Conservation (phyloP, 2,329 filamentous ascomycete genomes). For the Colletotrichum sansevieriae region DNA sequence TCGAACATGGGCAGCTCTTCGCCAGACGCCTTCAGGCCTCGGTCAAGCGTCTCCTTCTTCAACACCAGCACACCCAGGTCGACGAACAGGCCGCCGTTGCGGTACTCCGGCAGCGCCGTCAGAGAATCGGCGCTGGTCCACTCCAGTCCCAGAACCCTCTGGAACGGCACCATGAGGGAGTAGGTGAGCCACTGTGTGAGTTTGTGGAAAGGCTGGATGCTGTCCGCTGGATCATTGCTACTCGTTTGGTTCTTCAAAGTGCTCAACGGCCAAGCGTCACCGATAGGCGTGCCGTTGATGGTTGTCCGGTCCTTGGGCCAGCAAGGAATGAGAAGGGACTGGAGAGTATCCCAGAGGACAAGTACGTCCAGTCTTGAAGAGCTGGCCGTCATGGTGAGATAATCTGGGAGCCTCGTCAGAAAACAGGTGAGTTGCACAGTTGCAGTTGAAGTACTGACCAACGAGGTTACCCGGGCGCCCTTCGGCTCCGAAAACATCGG, state of each 20-base stretch:
- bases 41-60: conserved; percentile 76
- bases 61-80: conserved; percentile 85
- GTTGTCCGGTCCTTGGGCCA: conserved; percentile 67
- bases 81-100: conserved; percentile 90
- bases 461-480: conserved; percentile 63
- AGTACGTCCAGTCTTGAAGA: conserved; percentile 53
- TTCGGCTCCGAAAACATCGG: conserved; percentile 55
- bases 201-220: conserved; percentile 91
- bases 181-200: conserved; percentile 95
- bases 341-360: conserved; percentile 58
- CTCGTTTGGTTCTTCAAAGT: conserved; percentile 43
- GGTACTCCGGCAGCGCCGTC: conserved; percentile 91
- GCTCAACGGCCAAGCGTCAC: conserved; percentile 63
- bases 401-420: conserved; percentile 50
- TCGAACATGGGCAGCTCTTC: conserved; percentile 71
- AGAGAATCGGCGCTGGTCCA: conserved; percentile 85
- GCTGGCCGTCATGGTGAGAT: conserved; percentile 50
- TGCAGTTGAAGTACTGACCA: conserved; percentile 50
- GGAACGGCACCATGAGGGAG: conserved; percentile 93
- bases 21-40: conserved; percentile 72
- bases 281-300: conserved; percentile 57
- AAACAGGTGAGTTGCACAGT: not conserved
- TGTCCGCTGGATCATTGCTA: conserved; percentile 43
- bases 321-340: conserved; percentile 59
- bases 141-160: conserved; percentile 81